A percentile compares a stretch with the other conserved stretches of the same genome.
Conservation (phyloP, 2,329 filamentous ascomycete genomes). For the Nemania sp. region DNA sequence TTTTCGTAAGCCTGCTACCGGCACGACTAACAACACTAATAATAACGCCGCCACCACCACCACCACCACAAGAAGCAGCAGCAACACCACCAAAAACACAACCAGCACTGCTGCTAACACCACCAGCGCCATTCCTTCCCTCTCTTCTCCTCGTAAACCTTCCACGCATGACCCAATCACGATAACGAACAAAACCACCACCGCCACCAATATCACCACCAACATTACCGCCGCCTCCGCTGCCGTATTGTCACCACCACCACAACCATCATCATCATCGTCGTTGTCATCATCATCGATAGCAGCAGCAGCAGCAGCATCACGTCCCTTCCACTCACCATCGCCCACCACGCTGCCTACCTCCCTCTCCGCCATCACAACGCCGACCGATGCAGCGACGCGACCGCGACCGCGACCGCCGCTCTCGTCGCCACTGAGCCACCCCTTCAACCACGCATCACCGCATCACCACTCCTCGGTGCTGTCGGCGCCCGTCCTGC, state of each 20-base stretch:
- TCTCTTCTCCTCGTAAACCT: slow-evolving; percentile 23
- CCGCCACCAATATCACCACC: slow-evolving; percentile 28
- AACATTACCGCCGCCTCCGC: slow-evolving; percentile 28
- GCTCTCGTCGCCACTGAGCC: slow-evolving; percentile 35
- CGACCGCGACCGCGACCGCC: slow-evolving; percentile 35
- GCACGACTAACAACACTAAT: slow-evolving; percentile 34
- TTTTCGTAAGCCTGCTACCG: slow-evolving; percentile 42
- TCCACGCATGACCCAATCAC: background rate
- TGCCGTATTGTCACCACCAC: slow-evolving; percentile 3
- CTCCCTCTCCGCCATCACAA: slow-evolving; percentile 36
- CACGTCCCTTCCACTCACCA: slow-evolving; percentile 32
- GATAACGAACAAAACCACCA: too few species aligned
- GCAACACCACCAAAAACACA: slow-evolving; percentile 34
- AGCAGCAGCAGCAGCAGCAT: too few species aligned
- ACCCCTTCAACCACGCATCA: slow-evolving; percentile 39
- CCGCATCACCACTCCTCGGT: slow-evolving; percentile 29
- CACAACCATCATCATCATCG: slow-evolving; percentile 27
- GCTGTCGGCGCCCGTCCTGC: slow-evolving; percentile 14
- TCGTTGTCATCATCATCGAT: slow-evolving; percentile 27
- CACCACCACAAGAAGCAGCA: too few species aligned
- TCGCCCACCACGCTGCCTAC: slow-evolving; percentile 30
- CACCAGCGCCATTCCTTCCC: background rate
- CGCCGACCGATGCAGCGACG: slow-evolving; percentile 28
- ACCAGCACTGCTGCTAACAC: slow-evolving; percentile 6
- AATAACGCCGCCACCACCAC: slow-evolving; percentile 6